A percentile compares a stretch with the other conserved stretches of the same genome.
These are phyloP conservation scores for Cryphonectria nitschkei DNA, from an alignment of 2,329 filamentous ascomycete species.

Conservation along the genomic window DNA sequence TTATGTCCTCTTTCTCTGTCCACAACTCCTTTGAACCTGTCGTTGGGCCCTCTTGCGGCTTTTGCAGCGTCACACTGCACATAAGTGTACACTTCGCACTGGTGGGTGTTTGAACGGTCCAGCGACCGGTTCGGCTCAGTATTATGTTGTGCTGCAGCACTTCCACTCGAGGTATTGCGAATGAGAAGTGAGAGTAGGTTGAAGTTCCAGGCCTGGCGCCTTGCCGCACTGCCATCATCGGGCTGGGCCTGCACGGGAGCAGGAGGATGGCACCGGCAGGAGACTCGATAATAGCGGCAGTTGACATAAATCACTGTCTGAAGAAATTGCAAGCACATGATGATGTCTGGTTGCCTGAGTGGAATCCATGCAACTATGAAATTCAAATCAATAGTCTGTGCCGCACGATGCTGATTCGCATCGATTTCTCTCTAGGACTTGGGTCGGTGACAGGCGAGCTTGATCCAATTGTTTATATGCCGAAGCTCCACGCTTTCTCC, in stretches of 20 bases:
- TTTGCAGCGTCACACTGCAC: not conserved
- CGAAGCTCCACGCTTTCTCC: not conserved
- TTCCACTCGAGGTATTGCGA: not conserved
- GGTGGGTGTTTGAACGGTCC: not conserved
- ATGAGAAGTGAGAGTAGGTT: not conserved
- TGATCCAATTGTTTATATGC: not conserved
- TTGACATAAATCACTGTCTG: not conserved
- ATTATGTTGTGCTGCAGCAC: not conserved
- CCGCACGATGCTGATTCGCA: not conserved
- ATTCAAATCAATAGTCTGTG: not conserved
- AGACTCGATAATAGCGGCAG: not conserved
- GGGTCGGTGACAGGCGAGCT: not conserved
- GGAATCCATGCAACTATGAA: too few species aligned
- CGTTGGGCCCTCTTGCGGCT: not conserved
- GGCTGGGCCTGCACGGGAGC: not conserved
- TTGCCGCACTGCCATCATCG: not conserved
- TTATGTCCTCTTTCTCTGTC: not conserved
- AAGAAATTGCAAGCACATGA: not conserved
- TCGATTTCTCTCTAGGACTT: not conserved
- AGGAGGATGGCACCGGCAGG: not conserved
- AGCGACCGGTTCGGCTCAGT: not conserved
- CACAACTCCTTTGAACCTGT: not conserved
- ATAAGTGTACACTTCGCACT: not conserved
- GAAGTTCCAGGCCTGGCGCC: not conserved
- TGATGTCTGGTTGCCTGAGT: not conserved